Conservation (phyloP, 2,329 filamentous ascomycete genomes). For the Ophiostoma sp. region DNA sequence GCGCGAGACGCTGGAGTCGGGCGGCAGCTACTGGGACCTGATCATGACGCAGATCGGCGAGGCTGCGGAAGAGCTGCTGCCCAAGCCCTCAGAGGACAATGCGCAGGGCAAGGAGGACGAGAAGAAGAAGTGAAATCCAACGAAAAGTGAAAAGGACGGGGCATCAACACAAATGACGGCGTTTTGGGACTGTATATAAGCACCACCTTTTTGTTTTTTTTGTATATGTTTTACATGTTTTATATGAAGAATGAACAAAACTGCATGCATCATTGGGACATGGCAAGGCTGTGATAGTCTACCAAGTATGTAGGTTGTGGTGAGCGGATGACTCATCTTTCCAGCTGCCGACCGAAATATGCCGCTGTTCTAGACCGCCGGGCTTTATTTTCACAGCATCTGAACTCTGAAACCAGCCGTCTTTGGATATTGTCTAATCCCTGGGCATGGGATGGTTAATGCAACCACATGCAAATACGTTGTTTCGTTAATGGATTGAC, state of each 20-base stretch:
- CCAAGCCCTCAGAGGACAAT: background rate
- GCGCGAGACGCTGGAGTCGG: slow-evolving; percentile 49
- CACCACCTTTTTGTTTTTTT: background rate
- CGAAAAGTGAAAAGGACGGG: background rate
- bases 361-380: slow-evolving; percentile 2
- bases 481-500: background rate
- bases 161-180: background rate
- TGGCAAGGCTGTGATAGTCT: slow-evolving; percentile 2
- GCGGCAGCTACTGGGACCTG: slow-evolving; percentile 51
- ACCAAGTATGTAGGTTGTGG: background rate
- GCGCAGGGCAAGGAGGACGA: background rate
- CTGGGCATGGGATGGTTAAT: background rate
- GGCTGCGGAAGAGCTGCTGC: slow-evolving; percentile 34
- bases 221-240: background rate
- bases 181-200: slow-evolving; percentile 14
- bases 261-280: background rate
- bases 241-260: background rate
- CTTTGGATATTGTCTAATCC: background rate
- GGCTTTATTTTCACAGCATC: background rate
- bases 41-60: slow-evolving; percentile 55
- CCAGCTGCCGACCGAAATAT: background rate
- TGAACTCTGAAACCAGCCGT: background rate
- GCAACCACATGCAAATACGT: background rate
- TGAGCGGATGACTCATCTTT: background rate
- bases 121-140: background rate